Evolutionary conservation across 257 asterid genomes (phyloP).

Genomic region (Ophiorrhiza pumila): DNA sequence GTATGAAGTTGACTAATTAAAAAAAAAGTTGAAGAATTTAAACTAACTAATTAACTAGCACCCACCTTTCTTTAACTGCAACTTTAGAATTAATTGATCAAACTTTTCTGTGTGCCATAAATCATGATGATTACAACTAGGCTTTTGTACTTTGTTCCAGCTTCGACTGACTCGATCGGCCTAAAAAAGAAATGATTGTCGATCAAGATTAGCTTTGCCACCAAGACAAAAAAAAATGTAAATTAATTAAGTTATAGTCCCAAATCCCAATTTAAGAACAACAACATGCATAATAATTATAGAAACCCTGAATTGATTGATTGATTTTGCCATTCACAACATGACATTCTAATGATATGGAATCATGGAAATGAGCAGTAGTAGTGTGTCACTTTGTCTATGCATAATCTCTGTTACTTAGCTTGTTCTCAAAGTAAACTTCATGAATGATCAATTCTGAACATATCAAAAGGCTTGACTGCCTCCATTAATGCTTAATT

Average conservation of each 20-base stretch:
- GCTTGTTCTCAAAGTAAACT: no score
- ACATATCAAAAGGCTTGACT: background rate
- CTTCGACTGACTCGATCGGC: constrained; percentile 1
- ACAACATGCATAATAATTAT: no score
- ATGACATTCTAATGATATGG: no score
- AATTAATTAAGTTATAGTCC: background rate
- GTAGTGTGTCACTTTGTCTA: no score
- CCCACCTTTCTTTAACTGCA: constrained; percentile 15
- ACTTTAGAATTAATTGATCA: background rate
- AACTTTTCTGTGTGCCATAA: constrained; percentile 1
- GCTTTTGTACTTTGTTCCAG: constrained; percentile 8
- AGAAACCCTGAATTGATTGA: no score
- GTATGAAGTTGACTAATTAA: constrained; percentile 17
- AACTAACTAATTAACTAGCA: no score
- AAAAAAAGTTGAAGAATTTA: constrained; percentile 1
- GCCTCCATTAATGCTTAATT: no score
- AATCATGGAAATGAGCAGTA: no score
- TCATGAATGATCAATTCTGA: no score
- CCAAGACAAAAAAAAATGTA: background rate
- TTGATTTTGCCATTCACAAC: no score
- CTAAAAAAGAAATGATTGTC: background rate
- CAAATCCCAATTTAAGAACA: background rate
- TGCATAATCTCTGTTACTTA: no score
- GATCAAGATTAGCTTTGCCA: background rate
- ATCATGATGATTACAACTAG: constrained; percentile 14